Conservation (phyloP, 225 moss, liverwort and hornwort genomes). For the Asterella californica region DNA sequence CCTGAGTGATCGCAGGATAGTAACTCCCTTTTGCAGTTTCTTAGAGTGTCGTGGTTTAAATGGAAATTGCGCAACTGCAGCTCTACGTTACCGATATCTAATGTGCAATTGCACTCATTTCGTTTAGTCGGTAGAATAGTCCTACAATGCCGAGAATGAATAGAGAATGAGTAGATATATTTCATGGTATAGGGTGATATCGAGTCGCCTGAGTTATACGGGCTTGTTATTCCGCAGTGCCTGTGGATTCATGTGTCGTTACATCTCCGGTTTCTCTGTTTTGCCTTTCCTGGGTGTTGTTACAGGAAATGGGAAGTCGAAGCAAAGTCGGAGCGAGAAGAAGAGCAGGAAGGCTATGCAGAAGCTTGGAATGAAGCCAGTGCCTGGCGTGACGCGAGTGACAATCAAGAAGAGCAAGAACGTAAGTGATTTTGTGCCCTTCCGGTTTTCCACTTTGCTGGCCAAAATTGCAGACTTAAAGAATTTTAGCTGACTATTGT, state of each 20-base stretch:
- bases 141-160: too few species aligned
- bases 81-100: too few species aligned
- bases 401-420: slow-evolving; percentile 99
- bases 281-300: not conserved
- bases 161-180: too few species aligned
- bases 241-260: not conserved
- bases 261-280: not conserved
- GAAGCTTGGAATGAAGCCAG: slow-evolving; percentile 99
- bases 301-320: slow-evolving; percentile 73
- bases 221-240: not conserved
- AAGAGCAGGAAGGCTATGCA: slow-evolving; percentile 99
- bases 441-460: too few species aligned
- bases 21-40: not conserved
- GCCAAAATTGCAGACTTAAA: too few species aligned
- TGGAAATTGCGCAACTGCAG: not conserved
- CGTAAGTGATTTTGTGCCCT: slow-evolving; percentile 26
- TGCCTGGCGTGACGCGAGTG: slow-evolving; percentile 89
- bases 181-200: too few species aligned
- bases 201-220: too few species aligned
- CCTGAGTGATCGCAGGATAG: not conserved
- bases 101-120: too few species aligned
- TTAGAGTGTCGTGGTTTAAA: not conserved
- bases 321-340: slow-evolving; percentile 99
- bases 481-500: too few species aligned
- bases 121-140: too few species aligned